Evolutionary conservation across 768 basidiomycete genomes (phyloP).

Genomic region (Butyriboletus loyo): DNA sequence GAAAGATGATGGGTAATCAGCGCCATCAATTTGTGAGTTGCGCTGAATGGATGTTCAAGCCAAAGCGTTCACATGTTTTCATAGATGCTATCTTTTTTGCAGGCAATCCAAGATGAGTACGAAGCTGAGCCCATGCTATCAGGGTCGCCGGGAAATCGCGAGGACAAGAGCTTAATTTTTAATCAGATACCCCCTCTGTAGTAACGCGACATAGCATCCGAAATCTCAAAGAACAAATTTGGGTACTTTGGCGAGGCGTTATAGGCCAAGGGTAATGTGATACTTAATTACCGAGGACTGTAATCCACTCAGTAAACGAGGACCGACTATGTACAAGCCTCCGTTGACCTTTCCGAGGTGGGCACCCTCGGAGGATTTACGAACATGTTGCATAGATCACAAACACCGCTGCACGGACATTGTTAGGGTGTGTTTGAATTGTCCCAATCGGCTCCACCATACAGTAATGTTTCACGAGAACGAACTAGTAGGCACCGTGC

Average conservation of each 20-base stretch:
- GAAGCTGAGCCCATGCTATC: slow-evolving; percentile 5
- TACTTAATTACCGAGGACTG: not conserved
- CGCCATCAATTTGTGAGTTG: slow-evolving; percentile 66
- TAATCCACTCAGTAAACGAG: not conserved
- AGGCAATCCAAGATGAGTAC: slow-evolving; percentile 56
- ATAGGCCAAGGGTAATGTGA: not conserved
- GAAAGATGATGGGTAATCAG: slow-evolving; percentile 62
- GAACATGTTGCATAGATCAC: not conserved
- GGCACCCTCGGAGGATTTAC: not conserved
- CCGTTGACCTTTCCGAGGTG: not conserved
- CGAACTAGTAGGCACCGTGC: not conserved
- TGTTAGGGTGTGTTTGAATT: not conserved
- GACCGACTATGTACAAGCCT: not conserved
- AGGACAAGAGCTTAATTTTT: not conserved
- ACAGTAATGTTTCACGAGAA: not conserved
- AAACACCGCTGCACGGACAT: not conserved
- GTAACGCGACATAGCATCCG: not conserved
- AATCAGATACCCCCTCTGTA: not conserved
- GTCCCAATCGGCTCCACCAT: not conserved
- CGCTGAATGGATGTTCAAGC: not conserved
- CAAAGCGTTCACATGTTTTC: slow-evolving; percentile 5
- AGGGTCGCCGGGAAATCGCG: not conserved
- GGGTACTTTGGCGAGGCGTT: not conserved
- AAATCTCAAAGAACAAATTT: not conserved
- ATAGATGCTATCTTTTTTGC: slow-evolving; percentile 65